Base-by-base conservation (phyloP, 768 basidiomycete genomes). In the Gymnopilus dilepis region DNA sequence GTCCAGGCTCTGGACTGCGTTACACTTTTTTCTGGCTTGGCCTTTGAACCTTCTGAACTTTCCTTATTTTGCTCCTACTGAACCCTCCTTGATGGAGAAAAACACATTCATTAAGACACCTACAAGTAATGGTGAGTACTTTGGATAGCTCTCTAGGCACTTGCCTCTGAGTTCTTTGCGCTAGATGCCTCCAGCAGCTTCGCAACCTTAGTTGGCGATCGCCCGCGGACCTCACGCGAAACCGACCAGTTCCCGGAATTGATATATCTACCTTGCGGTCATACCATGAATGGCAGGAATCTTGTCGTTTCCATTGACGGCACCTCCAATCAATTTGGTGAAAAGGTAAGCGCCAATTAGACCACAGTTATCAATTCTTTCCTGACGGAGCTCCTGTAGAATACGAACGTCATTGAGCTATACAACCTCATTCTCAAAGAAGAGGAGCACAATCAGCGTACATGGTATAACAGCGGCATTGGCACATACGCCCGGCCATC, bases 241-340 rank as follows among this genome's bases (percentile, higher is more conserved):
- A n/a, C 40, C 17, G 8, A 13, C 9, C 7, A 8, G 40, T 17
- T 13, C 19, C 40, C 40, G 19, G 19, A 21, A n/a, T n/a, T n/a
- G 17, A 9, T 37, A 9, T 37, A 11, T 37, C 9, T 37, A 15
- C 34, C 34, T 15, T 48, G 45, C 3, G 45, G 45, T 8, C 45
- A 48, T 28, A 21, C 2, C 13, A 33, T 4, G n/a, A 42, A 26
- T 50, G 60, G 54, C 1, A 19, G 92, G 31, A 89, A 87, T 43
- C 61, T 71, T 9, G 55, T 68, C 8, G 40, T 70, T 15, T 61
- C 47, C 48, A 60, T 70, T 26, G 73, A 74, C 47, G 73, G 73
- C 2, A 74, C 73, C 2, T 61, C 70, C 5, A 74, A 74, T 50
- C 64, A 73, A 37, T 74, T 71, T 45, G 71, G 69, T 5, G 50